phyloP scores from a whole-genome alignment of 202 grass and related monocot species.

The Setaria viridis region DNA sequence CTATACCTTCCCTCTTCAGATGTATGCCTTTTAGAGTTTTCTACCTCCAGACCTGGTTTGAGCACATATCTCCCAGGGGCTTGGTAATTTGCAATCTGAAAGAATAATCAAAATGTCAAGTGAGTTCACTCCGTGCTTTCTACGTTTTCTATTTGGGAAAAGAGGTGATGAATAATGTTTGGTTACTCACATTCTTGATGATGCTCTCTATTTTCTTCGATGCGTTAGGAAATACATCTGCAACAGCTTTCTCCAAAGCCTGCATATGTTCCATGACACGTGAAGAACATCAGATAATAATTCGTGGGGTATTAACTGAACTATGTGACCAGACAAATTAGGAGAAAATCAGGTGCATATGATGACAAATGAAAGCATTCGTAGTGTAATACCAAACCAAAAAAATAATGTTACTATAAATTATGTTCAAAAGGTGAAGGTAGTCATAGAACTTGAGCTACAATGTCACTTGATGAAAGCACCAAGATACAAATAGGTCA shows the following conservation, averaged over 20 bases:
- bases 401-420: not conserved
- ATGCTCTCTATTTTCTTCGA: slow-evolving; percentile 82
- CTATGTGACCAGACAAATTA: slow-evolving; percentile 33
- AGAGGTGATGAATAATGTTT: slow-evolving; percentile 12
- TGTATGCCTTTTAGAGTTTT: slow-evolving; percentile 65
- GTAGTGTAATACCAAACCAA: slow-evolving; percentile 23
- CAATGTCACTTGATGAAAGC: slow-evolving; percentile 32
- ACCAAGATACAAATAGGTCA: slow-evolving; percentile 35
- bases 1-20: slow-evolving; percentile 65
- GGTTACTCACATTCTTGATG: slow-evolving; percentile 85
- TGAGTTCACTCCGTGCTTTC: not conserved
- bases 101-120: slow-evolving; percentile 37
- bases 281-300: slow-evolving; percentile 29
- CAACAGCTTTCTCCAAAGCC: slow-evolving; percentile 93
- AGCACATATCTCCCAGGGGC: slow-evolving; percentile 82
- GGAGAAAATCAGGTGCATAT: slow-evolving; percentile 23
- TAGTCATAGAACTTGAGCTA: slow-evolving; percentile 12
- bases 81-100: slow-evolving; percentile 91
- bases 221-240: slow-evolving; percentile 65
- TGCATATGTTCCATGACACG: slow-evolving; percentile 47
- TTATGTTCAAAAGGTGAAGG: slow-evolving; percentile 30
- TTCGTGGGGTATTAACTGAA: slow-evolving; percentile 1
- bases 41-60: slow-evolving; percentile 70
- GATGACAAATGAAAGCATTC: slow-evolving; percentile 23
- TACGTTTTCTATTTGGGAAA: slow-evolving; percentile 36